Evolutionary conservation across 305 asterid genomes (phyloP), one percentile per base, ranked within the genome.

Genomic region (Plantago rigida): DNA sequence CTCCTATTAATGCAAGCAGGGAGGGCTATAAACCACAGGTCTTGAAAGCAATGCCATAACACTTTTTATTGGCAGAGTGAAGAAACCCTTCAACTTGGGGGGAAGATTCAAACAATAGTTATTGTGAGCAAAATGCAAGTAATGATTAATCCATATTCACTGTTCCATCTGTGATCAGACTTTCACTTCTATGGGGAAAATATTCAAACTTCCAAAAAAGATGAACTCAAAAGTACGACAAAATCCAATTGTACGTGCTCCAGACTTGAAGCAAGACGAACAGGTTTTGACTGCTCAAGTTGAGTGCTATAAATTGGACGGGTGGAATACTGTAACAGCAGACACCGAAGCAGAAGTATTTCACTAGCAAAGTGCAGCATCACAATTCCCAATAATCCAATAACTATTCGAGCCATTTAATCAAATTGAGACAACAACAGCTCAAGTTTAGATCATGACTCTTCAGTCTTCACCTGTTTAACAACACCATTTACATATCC

Each of bases 91-190:
- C 54, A 62, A 42, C 47, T 54, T 29, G 0, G 4, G 34, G 19
- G 19, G 0, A 17, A 17, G 0, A 17, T 17, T 17, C 19, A 17
- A 17, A 17, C 19, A 17, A 17, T 17, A 17, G 19, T 17, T 0
- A 29, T 29, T 29, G 34, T 29, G 5, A 29, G 1, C 34, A 29
- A 29, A 29, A 4, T 29, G 65, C 65, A 45, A 39, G 67, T 28
- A 36, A 51, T 11, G 66, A 72, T 12, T 26, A 46, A 41, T 19
- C n/a, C 12, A 44, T 48, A 52, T 44, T 34, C 45, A 15, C 13
- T 10, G 64, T 63, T 56, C 52, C n/a, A 57, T 15, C 24, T 36
- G 13, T 60, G 54, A 56, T 67, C 69, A 63, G 42, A 41, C 49
- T 44, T 64, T 61, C 26, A 26, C 49, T 17, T 17, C 0, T 17